Base-by-base conservation (phyloP, 768 basidiomycete genomes). In the Lentinus tigrinus region DNA sequence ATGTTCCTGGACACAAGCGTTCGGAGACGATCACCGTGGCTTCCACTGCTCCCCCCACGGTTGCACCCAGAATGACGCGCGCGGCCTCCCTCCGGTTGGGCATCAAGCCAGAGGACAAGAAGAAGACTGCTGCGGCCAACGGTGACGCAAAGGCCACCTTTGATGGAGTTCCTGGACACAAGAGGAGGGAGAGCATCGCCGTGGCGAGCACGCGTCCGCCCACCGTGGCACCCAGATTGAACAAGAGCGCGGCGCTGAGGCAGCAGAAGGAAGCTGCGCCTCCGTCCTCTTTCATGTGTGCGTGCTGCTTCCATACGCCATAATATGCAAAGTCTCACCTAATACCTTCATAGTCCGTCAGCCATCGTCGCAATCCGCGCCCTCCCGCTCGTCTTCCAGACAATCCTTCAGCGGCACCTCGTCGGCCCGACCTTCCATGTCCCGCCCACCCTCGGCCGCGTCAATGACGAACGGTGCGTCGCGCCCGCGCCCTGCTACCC, bases 1-100 rank as follows among this genome's bases (percentile, higher is more conserved):
- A 89, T 60, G 85, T 93, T 3, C 92, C 91, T 0, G 91, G 91
- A 0, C 92, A 94, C 70, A 92, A 91, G 67, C 87, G 91, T 16
- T 47, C 78, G 0, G 82, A 78, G 62, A 81, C 80, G 7, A 89
- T 94, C 50, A 56, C 74, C 0, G 92, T 94, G 9, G 86, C 91
- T 14, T 88, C 86, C 21, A 91, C 87, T 21, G 84, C 84, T 16
- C 81, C 91, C 2, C 91, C 91, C 5, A 68, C 69, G 3, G 83
- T 92, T 43, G 81, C 85, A 0, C 91, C 91, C 1, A 77, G 88
- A 42, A 85, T 91, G 85, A 87, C 88, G 1, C 83, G 84, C 28
- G 89, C 91, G 3, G 87, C 91, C 2, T 78, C 88, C 11, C 73
- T 93, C 54, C 78, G 89, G 55, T 66, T 89, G 16, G 89, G 88